A percentile compares a stretch with the other conserved stretches of the same genome.
Evolutionary conservation across 1,139 yeast species (phyloP).

Genomic region (Yarrowia galli): DNA sequence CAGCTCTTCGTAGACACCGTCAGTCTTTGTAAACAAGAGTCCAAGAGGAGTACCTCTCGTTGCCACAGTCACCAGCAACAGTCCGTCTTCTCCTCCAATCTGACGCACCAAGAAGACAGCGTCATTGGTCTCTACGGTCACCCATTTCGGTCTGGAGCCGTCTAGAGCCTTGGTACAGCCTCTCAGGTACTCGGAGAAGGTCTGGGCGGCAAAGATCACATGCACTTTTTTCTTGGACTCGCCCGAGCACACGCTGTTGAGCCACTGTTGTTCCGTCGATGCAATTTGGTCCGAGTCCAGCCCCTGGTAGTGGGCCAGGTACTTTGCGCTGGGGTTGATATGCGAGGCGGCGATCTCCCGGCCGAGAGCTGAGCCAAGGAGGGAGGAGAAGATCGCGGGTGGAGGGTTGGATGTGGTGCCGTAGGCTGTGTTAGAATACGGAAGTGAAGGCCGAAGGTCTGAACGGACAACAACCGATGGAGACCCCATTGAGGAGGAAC

Average conservation of each 20-base stretch:
- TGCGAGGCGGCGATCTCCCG: constrained; percentile 31
- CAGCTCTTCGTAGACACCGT: constrained; percentile 45
- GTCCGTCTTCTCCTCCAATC: constrained; percentile 42
- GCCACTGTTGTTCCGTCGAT: constrained; percentile 21
- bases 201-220: constrained; percentile 47
- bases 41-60: constrained; percentile 48
- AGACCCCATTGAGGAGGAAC: too few relatives aligned
- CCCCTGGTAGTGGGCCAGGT: constrained; percentile 30
- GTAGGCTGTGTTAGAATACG: constrained; percentile 14
- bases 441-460: too few relatives aligned
- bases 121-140: constrained; percentile 46
- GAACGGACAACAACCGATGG: background rate
- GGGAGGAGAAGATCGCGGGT: constrained; percentile 45
- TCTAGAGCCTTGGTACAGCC: constrained; percentile 41
- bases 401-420: constrained; percentile 42
- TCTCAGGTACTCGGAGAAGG: constrained; percentile 46
- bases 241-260: constrained; percentile 33
- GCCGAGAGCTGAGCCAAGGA: constrained; percentile 44
- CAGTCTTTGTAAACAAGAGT: constrained; percentile 43
- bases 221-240: constrained; percentile 46
- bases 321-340: constrained; percentile 30
- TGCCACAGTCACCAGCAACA: constrained; percentile 46
- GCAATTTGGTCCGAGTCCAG: constrained; percentile 17
- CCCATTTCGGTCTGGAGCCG: constrained; percentile 43
- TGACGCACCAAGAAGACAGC: constrained; percentile 45